Evolutionary conservation across 179 eudicot genomes (phyloP).

Genomic region (Drosera spatulata): DNA sequence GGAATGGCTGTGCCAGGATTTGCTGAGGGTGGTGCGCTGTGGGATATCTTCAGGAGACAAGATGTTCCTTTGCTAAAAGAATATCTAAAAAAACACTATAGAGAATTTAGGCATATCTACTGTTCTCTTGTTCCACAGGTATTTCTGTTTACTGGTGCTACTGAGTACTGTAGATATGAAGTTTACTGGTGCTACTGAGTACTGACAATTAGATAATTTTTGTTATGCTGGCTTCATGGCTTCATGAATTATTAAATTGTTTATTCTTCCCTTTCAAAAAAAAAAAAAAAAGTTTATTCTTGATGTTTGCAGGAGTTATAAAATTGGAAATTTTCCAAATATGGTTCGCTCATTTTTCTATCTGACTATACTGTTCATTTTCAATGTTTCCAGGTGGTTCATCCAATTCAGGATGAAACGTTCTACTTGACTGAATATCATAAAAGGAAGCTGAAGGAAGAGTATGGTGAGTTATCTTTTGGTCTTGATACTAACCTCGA

Average conservation of each 20-base stretch:
- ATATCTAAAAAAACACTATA: slow-evolving; percentile 41
- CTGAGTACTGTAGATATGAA: too few species aligned
- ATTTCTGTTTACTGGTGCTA: background rate
- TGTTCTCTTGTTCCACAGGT: slow-evolving; percentile 44
- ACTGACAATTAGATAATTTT: too few species aligned
- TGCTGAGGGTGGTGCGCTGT: slow-evolving; percentile 48
- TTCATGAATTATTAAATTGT: too few species aligned
- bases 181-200: too few species aligned
- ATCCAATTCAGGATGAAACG: slow-evolving; percentile 86
- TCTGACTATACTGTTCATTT: background rate
- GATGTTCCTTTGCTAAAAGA: slow-evolving; percentile 60
- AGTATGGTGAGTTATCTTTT: slow-evolving; percentile 42
- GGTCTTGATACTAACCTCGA: background rate
- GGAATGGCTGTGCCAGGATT: slow-evolving; percentile 2
- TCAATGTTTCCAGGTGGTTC: slow-evolving; percentile 45
- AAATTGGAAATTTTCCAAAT: too few species aligned
- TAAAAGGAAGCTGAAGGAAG: slow-evolving; percentile 65
- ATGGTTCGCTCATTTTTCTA: too few species aligned
- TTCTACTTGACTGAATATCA: slow-evolving; percentile 62
- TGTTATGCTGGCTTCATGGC: too few species aligned
- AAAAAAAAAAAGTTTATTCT: too few species aligned
- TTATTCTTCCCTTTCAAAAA: too few species aligned
- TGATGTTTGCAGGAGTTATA: too few species aligned
- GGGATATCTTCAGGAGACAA: slow-evolving; percentile 70
- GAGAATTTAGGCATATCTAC: slow-evolving; percentile 51